Evolutionary conservation across 176 grass and related monocot species (phyloP), one percentile per base, ranked within the genome.

Genomic region (Cocos nucifera): DNA sequence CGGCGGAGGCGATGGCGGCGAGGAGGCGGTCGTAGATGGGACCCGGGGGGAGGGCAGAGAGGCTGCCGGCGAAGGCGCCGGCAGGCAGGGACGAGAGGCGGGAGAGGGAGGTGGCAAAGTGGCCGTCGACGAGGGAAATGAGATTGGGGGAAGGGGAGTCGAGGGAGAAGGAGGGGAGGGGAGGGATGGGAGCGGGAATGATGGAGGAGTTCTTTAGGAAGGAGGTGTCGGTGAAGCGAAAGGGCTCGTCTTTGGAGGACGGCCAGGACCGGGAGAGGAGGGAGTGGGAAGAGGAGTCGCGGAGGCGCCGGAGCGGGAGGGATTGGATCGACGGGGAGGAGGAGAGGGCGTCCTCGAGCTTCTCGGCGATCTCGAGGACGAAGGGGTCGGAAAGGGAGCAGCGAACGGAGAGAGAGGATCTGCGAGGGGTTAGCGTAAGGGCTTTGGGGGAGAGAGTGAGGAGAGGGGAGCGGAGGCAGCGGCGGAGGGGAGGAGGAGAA

Each of bases 161-260:
- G 54, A 71, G 16, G 2, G 77, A 73, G 20, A 51, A 30, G 56
- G 69, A 32, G 77, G 20, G 17, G 15, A 62, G 49, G 56, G 61
- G 8, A 4, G n/a, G 51, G 44, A 80, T 51, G 6, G 85, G 66
- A 20, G 67, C 55, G 10, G 85, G 64, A 73, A 83, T 72, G 65
- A 81, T 76, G 44, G 70, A 35, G 28, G 77, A 77, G 28, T 69
- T 44, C 6, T 44, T 77, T 69, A 89, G 77, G 73, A 80, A 80
- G 52, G 80, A 83, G 60, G 80, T 59, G 64, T 89, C 77, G 6
- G 77, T 89, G 73, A 89, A 89, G 54, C 85, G 80, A 80, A 83
- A 89, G 77, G 85, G 77, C 18, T 83, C 85, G 77, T 61, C 52
- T 65, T 80, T 79, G 69, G 68, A 67, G 77, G 77, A 80, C 18